Conservation (phyloP, 768 basidiomycete species). For the Agaricus blazei region DNA sequence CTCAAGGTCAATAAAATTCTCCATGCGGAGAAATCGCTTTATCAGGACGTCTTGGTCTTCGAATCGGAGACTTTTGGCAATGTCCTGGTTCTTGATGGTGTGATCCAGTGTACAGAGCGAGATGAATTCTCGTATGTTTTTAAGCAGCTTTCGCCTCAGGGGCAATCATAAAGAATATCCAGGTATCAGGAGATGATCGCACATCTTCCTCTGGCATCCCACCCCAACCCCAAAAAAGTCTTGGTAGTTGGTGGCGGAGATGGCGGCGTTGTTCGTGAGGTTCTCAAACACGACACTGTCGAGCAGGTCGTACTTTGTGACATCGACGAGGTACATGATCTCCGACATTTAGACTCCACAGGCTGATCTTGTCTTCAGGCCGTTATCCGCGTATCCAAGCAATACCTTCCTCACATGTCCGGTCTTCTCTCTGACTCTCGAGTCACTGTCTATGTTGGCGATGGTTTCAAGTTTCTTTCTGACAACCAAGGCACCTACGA, state of each 20-base stretch:
- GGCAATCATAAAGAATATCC: neutral
- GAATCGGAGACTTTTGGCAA: constrained; percentile 97
- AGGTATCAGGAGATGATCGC: constrained; percentile 99
- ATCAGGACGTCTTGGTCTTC: constrained; percentile 97
- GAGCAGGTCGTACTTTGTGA: constrained; percentile 93
- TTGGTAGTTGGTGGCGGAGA: constrained; percentile 98
- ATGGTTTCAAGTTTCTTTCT: constrained; percentile 95
- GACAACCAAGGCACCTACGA: constrained; percentile 88
- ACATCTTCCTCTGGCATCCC: constrained; percentile 91
- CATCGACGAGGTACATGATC: constrained; percentile 77
- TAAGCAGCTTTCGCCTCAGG: neutral
- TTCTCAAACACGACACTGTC: constrained; percentile 88
- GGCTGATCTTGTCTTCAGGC: constrained; percentile 43
- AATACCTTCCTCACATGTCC: constrained; percentile 93
- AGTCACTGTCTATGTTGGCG: constrained; percentile 84
- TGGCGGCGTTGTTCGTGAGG: constrained; percentile 96
- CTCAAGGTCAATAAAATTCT: constrained; percentile 94
- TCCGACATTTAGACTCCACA: neutral
- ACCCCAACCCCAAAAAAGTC: constrained; percentile 94
- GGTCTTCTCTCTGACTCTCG: constrained; percentile 70
- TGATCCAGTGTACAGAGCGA: constrained; percentile 95
- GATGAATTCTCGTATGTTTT: constrained; percentile 91
- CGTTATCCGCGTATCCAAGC: constrained; percentile 91
- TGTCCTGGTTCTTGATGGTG: constrained; percentile 91
- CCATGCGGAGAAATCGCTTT: constrained; percentile 88